Conservation (phyloP, 441 rosid species). For the Erysimum cheiri region DNA sequence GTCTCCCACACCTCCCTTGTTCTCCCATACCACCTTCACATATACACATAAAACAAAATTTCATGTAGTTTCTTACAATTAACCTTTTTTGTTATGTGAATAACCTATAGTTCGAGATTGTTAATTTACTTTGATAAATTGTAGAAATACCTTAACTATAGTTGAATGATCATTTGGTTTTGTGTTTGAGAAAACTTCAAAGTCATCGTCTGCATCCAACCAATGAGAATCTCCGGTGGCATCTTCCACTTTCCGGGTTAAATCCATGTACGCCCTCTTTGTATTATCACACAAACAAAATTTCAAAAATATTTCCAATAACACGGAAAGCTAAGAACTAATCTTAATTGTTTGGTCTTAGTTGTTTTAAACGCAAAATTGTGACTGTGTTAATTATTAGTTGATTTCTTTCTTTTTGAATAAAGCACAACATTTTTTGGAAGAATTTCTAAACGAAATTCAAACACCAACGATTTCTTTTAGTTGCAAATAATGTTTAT, state of each 20-base stretch:
- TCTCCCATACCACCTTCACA: constrained; percentile 62
- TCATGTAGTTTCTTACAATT: not conserved
- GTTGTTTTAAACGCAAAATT: not conserved
- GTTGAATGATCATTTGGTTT: constrained; percentile 61
- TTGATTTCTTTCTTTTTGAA: too few relatives aligned
- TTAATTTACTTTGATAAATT: not conserved
- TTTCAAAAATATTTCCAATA: not conserved
- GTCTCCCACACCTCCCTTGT: constrained; percentile 44
- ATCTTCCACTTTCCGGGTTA: constrained; percentile 51
- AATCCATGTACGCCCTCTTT: constrained; percentile 62
- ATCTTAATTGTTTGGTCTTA: not conserved
- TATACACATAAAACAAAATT: not conserved
- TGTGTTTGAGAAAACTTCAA: constrained; percentile 49
- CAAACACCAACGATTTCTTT: not conserved
- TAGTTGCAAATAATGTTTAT: not conserved
- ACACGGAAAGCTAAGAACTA: not conserved
- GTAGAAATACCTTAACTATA: constrained; percentile 60
- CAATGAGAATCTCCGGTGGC: constrained; percentile 38
- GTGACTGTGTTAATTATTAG: not conserved
- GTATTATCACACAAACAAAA: not conserved
- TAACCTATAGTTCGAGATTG: not conserved
- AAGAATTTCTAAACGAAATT: not conserved
- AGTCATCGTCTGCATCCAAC: constrained; percentile 43
- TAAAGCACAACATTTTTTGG: not conserved
- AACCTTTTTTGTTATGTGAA: not conserved